Evolutionary conservation across 495 filamentous ascomycete genomes (phyloP), one percentile per base, ranked within the genome.

Genomic region (Astrothelium macrocarpum): DNA sequence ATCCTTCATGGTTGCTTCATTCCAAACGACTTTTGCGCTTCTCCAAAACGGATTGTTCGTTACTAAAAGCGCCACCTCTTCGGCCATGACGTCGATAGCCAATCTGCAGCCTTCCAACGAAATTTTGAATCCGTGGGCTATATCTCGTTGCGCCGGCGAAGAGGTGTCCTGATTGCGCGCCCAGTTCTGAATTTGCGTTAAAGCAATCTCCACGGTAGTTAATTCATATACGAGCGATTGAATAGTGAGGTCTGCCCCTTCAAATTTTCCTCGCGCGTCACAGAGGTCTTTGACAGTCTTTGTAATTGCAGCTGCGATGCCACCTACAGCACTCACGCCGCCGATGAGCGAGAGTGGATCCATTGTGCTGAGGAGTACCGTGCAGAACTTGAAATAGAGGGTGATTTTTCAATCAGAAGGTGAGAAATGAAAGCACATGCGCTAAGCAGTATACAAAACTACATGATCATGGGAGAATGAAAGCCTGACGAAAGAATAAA

Each of bases 111-210:
- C 78, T 20, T 76, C 74, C 34, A 79, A 70, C 7, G 77, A 74
- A 25, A 76, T 71, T 4, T 72, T 69, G 70, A 81, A 66, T 4
- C 67, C 72, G 28, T 70, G 62, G 23, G 71, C 62, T 36, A 76
- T 71, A 32, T 78, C 75, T 18, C 60, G 58, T 20, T 72, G 66
- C 32, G 64, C 63, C 9, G 72, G 65, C 39, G 65, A 69, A 65
- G 71, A 63, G 59, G 63, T 60, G 23, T 68, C 65, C 66, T 74
- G 74, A 58, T 64, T 69, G 18, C 60, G 66, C 14, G 73, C 67
- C 76, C 77, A 79, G 58, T 77, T 74, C 26, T 76, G 68, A 59
- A 81, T 74, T 62, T 78, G 75, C 16, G 67, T 72, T 26, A 81
- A 60, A 7, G 78, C 73, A 1, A 75, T 68, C 45, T 72, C 70